Percentiles rank a stretch among this genome's conserved stretches.
These are phyloP conservation scores for Krasilnikovozyma curviuscula DNA, from an alignment of 768 basidiomycete genomes.

Conservation along the genomic window DNA sequence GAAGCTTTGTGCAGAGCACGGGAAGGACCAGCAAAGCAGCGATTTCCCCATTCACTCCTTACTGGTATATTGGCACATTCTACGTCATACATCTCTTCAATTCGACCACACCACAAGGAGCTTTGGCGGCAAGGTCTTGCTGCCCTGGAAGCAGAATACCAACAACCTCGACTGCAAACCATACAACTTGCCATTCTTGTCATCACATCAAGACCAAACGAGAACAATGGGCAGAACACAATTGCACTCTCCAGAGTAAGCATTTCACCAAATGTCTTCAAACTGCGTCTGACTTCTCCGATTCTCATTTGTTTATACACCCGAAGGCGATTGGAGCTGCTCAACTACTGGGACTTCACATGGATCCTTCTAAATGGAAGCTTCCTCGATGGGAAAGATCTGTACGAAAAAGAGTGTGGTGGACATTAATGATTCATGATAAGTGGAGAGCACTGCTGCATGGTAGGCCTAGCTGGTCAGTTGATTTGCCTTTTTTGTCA, in stretches of 20 bases:
- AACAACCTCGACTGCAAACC: constrained; percentile 11
- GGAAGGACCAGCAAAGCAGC: no score
- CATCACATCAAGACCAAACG: constrained; percentile 7
- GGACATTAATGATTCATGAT: constrained; percentile 10
- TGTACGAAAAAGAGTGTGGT: constrained; percentile 12
- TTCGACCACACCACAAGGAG: neutral
- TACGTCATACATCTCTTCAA: neutral
- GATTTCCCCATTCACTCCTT: constrained; percentile 1
- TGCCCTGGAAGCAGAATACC: constrained; percentile 4
- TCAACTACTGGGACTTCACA: constrained; percentile 13
- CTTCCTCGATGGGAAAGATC: constrained; percentile 4
- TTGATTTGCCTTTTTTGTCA: neutral
- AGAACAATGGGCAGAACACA: constrained; percentile 11
- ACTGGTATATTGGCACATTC: constrained; percentile 6
- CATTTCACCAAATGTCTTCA: no score
- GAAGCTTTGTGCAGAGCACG: no score
- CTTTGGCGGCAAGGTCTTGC: neutral
- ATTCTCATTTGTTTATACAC: neutral
- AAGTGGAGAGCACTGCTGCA: constrained; percentile 1
- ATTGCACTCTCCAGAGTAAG: constrained; percentile 6
- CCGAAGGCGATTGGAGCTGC: constrained; percentile 6
- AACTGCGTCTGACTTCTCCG: neutral
- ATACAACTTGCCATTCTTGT: constrained; percentile 9
- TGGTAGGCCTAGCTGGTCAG: constrained; percentile 1
- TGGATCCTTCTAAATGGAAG: constrained; percentile 11